Base-by-base conservation (phyloP, 2,329 filamentous ascomycete species). In the Phialophora macrospora region DNA sequence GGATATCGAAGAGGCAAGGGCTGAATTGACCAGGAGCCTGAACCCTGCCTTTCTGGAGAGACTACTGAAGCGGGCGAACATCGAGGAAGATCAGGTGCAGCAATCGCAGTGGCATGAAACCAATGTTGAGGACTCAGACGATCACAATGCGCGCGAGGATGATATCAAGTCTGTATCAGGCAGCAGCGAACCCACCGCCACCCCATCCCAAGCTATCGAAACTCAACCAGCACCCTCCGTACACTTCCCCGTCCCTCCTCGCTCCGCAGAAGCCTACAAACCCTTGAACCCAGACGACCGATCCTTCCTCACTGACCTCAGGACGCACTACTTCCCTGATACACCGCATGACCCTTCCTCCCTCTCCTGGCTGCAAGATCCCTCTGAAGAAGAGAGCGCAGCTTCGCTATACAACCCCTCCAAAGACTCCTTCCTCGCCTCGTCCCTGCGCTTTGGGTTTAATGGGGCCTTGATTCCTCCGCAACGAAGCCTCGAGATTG, bases 261-360 rank as follows among this genome's bases (percentile, higher is more conserved):
- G 80, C 71, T 69, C 79, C 72, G 41, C 82, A 76, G 72, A 82
- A 24, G 77, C 84, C 1, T 78, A 79, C 73, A 90, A 90, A 11
- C 89, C 92, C 65, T 89, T 98, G 69, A 92, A 98, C 76, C 93
- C 93, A 0, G 82, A 87, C 44, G 91, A 93, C 65, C 89, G 91
- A 0, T 84, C 92, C 74, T 98, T 98, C 80, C 88, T 98, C 64
- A 80, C 86, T 55, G 89, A 91, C 63, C 87, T 99, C 5, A 93
- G 97, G 82, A 80, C 88, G 24, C 97, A 97, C 77, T 99, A 97
- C 84, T 99, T 97, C 78, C 93, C 95, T 12, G 87, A 88, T 68
- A 88, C 97, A 0, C 88, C 93, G 1, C 87, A 93, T 62, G 92
- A 97, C 77, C 93, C 93, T 0, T 88, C 89, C 65, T 90, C 91